Evolutionary conservation across 1,284 basidiomycete species (phyloP).

Genomic region (Leccinum subrobustum): DNA sequence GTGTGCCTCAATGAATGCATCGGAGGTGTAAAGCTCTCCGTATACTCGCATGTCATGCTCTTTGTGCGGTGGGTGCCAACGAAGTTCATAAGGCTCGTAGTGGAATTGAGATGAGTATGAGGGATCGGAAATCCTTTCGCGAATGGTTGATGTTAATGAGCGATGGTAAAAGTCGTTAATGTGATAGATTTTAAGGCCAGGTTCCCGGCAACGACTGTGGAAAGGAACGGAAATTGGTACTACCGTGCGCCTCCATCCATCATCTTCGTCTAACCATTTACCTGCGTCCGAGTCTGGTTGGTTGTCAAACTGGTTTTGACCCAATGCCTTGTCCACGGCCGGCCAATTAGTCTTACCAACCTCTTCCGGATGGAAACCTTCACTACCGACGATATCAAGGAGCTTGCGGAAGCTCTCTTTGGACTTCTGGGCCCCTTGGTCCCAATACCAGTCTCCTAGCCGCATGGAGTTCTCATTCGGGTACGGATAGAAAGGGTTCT

Average conservation of each 20-base stretch:
- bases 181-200: background rate
- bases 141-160: background rate
- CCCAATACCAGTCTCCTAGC: background rate
- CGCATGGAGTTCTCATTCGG: background rate
- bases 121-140: background rate
- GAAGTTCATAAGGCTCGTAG: background rate
- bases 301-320: background rate
- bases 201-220: background rate
- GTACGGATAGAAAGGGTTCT: background rate
- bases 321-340: background rate
- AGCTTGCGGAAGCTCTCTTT: background rate
- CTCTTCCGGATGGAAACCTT: background rate
- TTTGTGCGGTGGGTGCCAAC: background rate
- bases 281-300: background rate
- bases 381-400: background rate
- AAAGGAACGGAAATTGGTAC: background rate
- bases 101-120: background rate
- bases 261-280: background rate
- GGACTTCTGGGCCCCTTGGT: background rate
- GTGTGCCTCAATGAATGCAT: background rate
- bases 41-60: background rate
- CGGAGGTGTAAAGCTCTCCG: background rate
- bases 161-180: background rate
- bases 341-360: background rate
- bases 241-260: background rate